Conservation (phyloP, 192 early-diverging fungal species). For the Coemansia biformis region DNA sequence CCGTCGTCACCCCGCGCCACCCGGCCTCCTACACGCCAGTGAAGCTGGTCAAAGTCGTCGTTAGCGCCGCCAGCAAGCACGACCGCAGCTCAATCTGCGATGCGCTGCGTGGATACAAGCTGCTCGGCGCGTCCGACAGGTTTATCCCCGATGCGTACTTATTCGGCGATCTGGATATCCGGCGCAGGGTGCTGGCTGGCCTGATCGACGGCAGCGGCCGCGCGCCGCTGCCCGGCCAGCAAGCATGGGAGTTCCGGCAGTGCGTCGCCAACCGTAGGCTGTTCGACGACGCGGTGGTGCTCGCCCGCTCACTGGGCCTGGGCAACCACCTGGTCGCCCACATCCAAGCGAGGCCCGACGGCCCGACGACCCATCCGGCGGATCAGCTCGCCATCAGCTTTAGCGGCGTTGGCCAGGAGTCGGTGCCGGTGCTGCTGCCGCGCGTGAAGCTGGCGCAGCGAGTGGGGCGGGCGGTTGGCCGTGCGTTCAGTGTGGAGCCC, state of each 20-base stretch:
- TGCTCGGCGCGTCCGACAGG: background rate
- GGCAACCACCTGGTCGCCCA: slow-evolving; percentile 9
- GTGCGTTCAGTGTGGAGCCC: slow-evolving; percentile 6
- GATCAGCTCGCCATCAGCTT: slow-evolving; percentile 6
- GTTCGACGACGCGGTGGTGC: slow-evolving; percentile 7
- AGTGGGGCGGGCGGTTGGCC: background rate
- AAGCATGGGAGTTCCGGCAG: slow-evolving; percentile 10
- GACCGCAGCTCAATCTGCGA: background rate
- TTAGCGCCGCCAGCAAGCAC: slow-evolving; percentile 1
- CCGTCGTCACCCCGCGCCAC: slow-evolving; percentile 7
- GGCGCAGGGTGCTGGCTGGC: slow-evolving; percentile 11
- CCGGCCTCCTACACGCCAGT: slow-evolving; percentile 6
- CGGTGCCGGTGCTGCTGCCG: slow-evolving; percentile 11
- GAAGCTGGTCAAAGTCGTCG: slow-evolving; percentile 7
- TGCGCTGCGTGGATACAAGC: slow-evolving; percentile 6
- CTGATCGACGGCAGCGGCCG: slow-evolving; percentile 7
- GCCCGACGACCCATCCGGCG: background rate
- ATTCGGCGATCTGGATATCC: slow-evolving; percentile 8
- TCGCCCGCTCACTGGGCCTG: slow-evolving; percentile 14
- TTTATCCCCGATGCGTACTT: slow-evolving; percentile 7
- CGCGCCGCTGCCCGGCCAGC: background rate
- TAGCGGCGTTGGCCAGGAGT: slow-evolving; percentile 12
- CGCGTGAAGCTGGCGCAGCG: slow-evolving; percentile 1
- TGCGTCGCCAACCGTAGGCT: background rate
- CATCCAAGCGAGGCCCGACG: background rate